Evolutionary conservation across 352 stramenopile species (phyloP), one percentile per base, ranked within the genome.

Genomic region (Pilasporangium apinafurcum): DNA sequence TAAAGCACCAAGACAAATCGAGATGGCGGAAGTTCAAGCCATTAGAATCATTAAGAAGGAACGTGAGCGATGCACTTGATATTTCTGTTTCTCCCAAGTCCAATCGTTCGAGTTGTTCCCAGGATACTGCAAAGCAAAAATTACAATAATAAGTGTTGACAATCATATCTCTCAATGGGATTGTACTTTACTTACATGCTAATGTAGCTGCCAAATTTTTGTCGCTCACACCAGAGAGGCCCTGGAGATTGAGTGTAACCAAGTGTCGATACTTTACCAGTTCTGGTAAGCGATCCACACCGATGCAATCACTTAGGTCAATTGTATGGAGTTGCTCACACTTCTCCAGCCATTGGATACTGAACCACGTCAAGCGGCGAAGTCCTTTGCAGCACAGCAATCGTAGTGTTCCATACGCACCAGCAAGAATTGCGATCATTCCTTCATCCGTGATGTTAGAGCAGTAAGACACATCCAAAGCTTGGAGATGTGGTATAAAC

Each of bases 1-100:
- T 31, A 21, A 29, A 39, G 18, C 56, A 61, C 56, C 56, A 65
- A 14, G 56, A 65, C 10, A 65, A 28, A 44, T 65, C 44, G 18
- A 57, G 25, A 29, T 39, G 26, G 8, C 8, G 13, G 16, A 62
- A 28, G 12, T 18, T 16, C 31, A 36, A 30, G 10, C 28, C 32
- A 18, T 18, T 13, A 29, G 3, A 12, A 7, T 21, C 9, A 21
- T 4, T 14, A 18, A 17, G 17, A 16, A n/a, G 20, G 13, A 1
- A 18, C 3, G 16, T 2, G 7, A 57, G 27, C 14, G 51, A 51
- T n/a, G 34, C 18, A 2, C 43, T 36, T 20, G 34, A 43, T 2
- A 65, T 24, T n/a, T 56, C 51, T 2, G 38, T 53, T 4, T 65
- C 56, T 10, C 44, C 42, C 4, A 62, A 22, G 16, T 34, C 42